Evolutionary conservation across 176 grass and related monocot species (phyloP).

Genomic region (Guadua angustifolia): DNA sequence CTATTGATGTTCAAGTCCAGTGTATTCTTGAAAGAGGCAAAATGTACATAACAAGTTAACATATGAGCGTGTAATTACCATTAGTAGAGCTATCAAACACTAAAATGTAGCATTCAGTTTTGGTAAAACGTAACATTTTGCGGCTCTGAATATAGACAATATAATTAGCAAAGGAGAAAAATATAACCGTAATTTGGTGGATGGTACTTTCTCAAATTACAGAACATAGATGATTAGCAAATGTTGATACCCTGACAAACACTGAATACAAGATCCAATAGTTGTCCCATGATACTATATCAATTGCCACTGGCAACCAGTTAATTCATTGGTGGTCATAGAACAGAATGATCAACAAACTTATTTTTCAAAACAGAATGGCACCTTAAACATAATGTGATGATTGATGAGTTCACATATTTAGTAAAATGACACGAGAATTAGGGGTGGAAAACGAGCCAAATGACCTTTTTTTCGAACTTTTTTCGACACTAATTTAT

Average conservation of each 20-base stretch:
- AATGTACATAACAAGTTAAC: conserved; percentile 10
- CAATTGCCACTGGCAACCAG: background rate
- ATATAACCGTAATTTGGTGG: background rate
- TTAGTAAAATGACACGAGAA: background rate
- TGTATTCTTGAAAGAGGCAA: background rate
- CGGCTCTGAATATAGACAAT: background rate
- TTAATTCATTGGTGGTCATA: background rate
- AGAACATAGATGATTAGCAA: background rate
- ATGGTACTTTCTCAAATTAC: background rate
- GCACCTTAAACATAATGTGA: background rate
- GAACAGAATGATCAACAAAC: conserved; percentile 6
- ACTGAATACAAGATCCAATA: background rate
- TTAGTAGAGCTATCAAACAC: background rate
- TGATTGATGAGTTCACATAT: background rate
- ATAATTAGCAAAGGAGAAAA: background rate
- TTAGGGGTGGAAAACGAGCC: too few relatives aligned
- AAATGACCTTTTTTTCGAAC: too few relatives aligned
- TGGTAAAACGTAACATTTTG: background rate
- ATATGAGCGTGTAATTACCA: conserved; percentile 11
- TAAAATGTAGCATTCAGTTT: conserved; percentile 23
- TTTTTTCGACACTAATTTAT: too few relatives aligned
- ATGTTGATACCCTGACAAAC: conserved; percentile 18
- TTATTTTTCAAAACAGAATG: background rate
- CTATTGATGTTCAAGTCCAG: background rate
- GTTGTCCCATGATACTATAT: background rate